Evolutionary conservation across 129 eudicot species (phyloP).

Genomic region (Glebionis coronaria): DNA sequence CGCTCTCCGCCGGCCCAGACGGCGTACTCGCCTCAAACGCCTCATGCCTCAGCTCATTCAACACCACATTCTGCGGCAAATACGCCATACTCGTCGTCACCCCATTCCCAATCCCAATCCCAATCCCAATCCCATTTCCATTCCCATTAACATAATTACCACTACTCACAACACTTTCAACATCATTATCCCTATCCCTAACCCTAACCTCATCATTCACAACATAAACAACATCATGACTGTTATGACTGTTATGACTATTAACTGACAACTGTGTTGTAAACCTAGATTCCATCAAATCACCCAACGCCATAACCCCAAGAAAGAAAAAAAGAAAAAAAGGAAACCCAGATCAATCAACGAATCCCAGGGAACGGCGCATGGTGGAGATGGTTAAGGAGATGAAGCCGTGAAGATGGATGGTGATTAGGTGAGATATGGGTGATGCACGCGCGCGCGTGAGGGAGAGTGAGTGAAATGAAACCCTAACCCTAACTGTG

Average conservation of each 20-base stretch:
- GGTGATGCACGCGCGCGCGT: too few relatives aligned
- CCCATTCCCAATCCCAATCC: conserved; percentile 30
- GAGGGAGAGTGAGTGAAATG: too few relatives aligned
- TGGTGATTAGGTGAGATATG: too few relatives aligned
- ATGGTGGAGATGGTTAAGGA: too few relatives aligned
- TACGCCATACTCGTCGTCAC: conserved; percentile 72
- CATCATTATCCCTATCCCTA: conserved; percentile 38
- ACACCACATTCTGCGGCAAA: conserved; percentile 75
- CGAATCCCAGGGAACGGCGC: too few relatives aligned
- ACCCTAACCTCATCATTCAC: conserved; percentile 19
- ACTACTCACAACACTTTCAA: conserved; percentile 51
- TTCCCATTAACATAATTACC: conserved; percentile 18
- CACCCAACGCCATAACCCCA: conserved; percentile 98
- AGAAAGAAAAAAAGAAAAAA: too few relatives aligned
- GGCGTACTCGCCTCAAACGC: conserved; percentile 67
- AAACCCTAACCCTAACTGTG: too few relatives aligned
- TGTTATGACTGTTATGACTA: too few relatives aligned
- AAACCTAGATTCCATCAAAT: conserved; percentile 86
- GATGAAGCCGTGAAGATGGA: too few relatives aligned
- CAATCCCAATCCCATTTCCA: conserved; percentile 34
- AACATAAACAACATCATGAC: conserved; percentile 40
- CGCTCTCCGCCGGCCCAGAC: conserved; percentile 77
- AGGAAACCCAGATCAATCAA: conserved; percentile 11
- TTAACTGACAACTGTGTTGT: conserved; percentile 59
- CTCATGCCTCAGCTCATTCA: conserved; percentile 86